Evolutionary conservation across 352 stramenopile genomes (phyloP), one percentile per base, ranked within the genome.

Genomic region (Thraustotheca clavata): DNA sequence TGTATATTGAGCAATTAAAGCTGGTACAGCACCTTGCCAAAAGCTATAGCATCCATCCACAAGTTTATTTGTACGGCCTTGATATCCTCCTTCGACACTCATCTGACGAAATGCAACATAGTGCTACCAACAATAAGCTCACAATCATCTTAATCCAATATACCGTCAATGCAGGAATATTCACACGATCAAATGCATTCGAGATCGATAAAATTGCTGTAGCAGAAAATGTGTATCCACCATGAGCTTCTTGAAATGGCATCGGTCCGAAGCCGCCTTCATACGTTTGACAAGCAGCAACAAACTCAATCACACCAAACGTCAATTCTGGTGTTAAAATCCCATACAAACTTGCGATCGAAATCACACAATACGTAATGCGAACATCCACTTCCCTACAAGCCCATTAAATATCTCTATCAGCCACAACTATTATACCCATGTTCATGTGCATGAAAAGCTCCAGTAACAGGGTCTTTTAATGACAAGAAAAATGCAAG

Each of bases 31-130:
- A 12, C 96, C 96, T 69, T 99, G 92, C 96, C 97, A 99, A 74
- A 98, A 99, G n/a, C 90, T 98, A 73, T 99, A 99, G 76, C 97
- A 99, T 0, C 95, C 96, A 71, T 99, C 97, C 11, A 99, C 97
- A 3, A 99, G 77, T 71, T 99, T 99, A 80, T 99, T 99, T 6
- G 93, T 98, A 24, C 97, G 87, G 32, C 97, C 97, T 52, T 93
- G 84, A 74, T 90, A 93, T 0, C 87, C 89, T 6, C 89, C 89
- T 79, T 97, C 89, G 52, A 92, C 97, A 20, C 75, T 70, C 88
- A 98, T 98, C 76, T 99, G 96, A 16, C 95, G 76, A 60, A 91
- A 82, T 38, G 84, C 76, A 38, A 99, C 73, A 96, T 62, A 62
- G 35, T 62, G 52, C 52, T 62, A 62, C 14, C 4, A 11, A 26